Base-by-base conservation (phyloP, 306 rosid genomes). In the Hippophae tibetana region DNA sequence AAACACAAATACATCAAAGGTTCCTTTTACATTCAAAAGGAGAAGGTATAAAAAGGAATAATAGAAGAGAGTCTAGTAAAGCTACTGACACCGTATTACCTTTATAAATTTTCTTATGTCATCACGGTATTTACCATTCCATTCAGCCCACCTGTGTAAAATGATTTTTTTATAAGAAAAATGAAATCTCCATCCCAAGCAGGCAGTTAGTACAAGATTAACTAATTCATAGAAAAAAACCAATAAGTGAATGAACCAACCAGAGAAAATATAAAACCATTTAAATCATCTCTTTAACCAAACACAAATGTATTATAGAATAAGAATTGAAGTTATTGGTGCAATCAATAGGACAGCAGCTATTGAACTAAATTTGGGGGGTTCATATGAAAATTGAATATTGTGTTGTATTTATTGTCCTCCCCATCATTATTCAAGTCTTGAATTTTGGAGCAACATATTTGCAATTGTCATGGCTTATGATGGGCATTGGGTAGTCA, bases 71-170 rank as follows among this genome's bases (percentile, higher is more conserved):
- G 61, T 27, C 53, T 14, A 13, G n/a, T 26, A 51, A 5, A 62
- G 48, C 6, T 69, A 46, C 59, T 38, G 58, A 54, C 62, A 53
- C 49, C 45, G 45, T 50, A 71, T 71, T 74, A 88, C 99, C 99
- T 88, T 92, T 61, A 88, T 85, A 72, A 85, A 92, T 84, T 73
- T 85, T 62, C 99, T 71, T 10, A 92, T 13, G 61, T 92, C 99
- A 70, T 92, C 99, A 54, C 99, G 99, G 68, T 79, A 92, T 58
- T 57, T 85, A 42, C 93, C 99, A 69, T 92, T 92, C 99, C 99
- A 92, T 83, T 92, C 99, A 23, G 95, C 99, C 99, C 99, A 92
- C 81, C 96, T 92, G 70, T 69, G 75, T 66, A 69, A 48, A 66
- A 64, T 63, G 48, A 74, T 66, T 71, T 58, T 49, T 71, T 58